Evolutionary conservation across 2,329 filamentous ascomycete species (phyloP), one percentile per base, ranked within the genome.

Genomic region (Talaromyces sp.): DNA sequence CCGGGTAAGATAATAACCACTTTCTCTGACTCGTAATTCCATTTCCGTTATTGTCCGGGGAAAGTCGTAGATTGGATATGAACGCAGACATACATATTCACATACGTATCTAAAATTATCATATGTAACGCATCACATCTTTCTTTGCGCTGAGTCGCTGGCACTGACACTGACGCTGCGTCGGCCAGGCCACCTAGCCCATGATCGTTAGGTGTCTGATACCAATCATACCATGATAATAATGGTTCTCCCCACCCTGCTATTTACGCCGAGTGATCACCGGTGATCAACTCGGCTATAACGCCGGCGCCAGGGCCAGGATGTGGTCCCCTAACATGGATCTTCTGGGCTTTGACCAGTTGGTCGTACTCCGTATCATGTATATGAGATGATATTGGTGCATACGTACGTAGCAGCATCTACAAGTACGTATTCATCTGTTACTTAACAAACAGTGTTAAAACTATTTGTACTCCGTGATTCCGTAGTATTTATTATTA

Each of bases 261-360:
- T 47, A 47, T 47, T 38, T 58, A n/a, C n/a, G 22, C 34, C 34
- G 56, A 38, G 19, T 5, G 56, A 58, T 58, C 56, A 38, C 36
- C 56, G 34, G 34, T 58, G 34, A 58, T 58, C 56, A 36, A 31
- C 51, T 54, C 51, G 53, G 53, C 49, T 36, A 56, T 15, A 36
- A 56, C 31, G 31, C 53, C 53, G 53, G 31, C 29, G 53, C 53
- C 53, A 38, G 53, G 51, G 51, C 51, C 51, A 54, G 51, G 4
- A 54, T 34, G 51, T 54, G 51, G 51, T 34, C 51, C 49, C 49
- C 29, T 34, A 36, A 34, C 29, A 34, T 19, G 51, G 51, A 34
- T 34, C 51, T 19, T 53, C 7, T 54, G 29, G 51, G 27, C n/a
- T 34, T 29, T 11, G 51, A 34, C 25, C n/a, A 54, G 29, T 22